These are phyloP conservation scores for Diaporthe amygdali DNA, from an alignment of 2,329 filamentous ascomycete species.

Conservation along the genomic window DNA sequence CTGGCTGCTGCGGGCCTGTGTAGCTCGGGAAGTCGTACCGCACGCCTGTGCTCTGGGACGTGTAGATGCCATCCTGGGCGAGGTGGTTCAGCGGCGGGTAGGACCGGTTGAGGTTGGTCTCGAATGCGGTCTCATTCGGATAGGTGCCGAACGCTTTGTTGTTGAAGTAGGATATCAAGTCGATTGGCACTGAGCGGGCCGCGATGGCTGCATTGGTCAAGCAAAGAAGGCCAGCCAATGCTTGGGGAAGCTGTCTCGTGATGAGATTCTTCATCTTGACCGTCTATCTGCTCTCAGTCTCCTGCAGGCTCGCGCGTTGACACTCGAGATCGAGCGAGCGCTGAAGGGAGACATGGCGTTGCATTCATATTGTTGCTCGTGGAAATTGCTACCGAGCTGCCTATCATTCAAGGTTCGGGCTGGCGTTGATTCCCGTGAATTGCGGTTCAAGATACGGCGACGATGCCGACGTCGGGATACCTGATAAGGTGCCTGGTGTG, in stretches of 20 bases:
- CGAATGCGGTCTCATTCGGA: slow-evolving; percentile 52
- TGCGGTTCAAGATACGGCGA: not conserved
- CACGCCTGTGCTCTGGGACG: slow-evolving; percentile 45
- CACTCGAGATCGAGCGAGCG: not conserved
- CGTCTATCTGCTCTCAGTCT: not conserved
- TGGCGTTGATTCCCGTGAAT: not conserved
- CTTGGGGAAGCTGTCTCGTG: not conserved
- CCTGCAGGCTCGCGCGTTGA: not conserved
- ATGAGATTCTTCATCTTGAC: not conserved
- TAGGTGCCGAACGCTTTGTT: slow-evolving; percentile 52
- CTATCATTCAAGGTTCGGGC: not conserved
- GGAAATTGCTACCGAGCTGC: not conserved
- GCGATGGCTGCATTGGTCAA: not conserved
- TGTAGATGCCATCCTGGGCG: slow-evolving; percentile 35
- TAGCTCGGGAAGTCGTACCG: slow-evolving; percentile 49
- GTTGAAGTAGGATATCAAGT: slow-evolving; percentile 46
- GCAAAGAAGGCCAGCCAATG: not conserved
- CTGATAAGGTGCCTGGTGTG: slow-evolving; percentile 20
- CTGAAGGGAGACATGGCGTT: not conserved
- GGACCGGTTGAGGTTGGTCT: slow-evolving; percentile 43
- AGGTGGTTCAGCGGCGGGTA: slow-evolving; percentile 42
- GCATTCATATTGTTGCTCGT: slow-evolving; percentile 9
- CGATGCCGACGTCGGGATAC: not conserved
- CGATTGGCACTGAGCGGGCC: slow-evolving; percentile 34
- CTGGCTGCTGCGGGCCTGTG: slow-evolving; percentile 35